A percentile compares a stretch with the other conserved stretches of the same genome.
These are phyloP conservation scores for Neltuma alba DNA, from an alignment of 306 rosid species.

Conservation along the genomic window DNA sequence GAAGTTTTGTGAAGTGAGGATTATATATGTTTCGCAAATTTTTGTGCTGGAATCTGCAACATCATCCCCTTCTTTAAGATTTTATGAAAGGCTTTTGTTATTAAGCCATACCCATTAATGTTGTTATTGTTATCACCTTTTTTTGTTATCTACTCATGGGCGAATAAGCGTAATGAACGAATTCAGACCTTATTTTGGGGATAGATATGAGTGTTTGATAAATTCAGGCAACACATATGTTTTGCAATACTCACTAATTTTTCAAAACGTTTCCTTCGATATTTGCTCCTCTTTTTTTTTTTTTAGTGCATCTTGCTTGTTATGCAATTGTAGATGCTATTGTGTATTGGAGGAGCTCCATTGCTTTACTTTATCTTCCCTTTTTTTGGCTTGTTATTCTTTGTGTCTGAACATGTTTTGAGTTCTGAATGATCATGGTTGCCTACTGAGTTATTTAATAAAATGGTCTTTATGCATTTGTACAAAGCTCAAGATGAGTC, in stretches of 20 bases:
- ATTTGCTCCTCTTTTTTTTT: background rate
- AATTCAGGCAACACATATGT: background rate
- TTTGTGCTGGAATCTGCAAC: background rate
- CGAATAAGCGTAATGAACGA: background rate
- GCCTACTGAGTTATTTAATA: background rate
- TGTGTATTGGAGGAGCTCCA: background rate
- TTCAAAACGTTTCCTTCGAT: background rate
- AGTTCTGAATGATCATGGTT: background rate
- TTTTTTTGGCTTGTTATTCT: background rate
- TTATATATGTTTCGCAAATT: background rate
- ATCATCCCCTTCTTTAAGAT: background rate
- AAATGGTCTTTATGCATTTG: background rate
- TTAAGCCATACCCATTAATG: background rate
- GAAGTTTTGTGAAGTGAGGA: background rate
- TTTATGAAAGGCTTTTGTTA: background rate
- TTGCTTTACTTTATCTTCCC: background rate
- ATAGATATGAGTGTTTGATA: background rate
- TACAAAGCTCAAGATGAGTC: background rate
- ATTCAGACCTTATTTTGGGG: background rate
- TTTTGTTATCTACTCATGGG: background rate
- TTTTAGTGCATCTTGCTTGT: background rate
- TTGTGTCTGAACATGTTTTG: background rate
- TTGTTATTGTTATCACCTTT: background rate
- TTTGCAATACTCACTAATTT: background rate
- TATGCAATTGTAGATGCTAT: background rate